Conservation (phyloP, 495 filamentous ascomycete genomes). For the Podospora pseudocomata region DNA sequence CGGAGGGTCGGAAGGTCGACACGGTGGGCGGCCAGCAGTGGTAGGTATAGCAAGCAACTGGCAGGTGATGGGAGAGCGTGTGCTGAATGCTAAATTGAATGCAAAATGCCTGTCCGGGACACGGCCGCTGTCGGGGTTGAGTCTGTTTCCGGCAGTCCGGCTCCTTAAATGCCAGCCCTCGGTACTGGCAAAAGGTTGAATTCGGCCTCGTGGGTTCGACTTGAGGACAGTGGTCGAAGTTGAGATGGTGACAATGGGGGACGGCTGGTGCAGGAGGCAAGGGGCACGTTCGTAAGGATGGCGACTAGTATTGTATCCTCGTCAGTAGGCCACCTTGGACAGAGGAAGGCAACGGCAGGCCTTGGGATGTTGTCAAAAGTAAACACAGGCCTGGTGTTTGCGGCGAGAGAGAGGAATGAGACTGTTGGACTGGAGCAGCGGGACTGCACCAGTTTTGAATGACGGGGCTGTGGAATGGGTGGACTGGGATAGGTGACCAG, state of each 20-base stretch:
- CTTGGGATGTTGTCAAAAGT: slow-evolving; percentile 25
- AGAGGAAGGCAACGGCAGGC: slow-evolving; percentile 11
- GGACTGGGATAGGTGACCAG: slow-evolving; percentile 10
- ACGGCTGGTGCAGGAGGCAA: slow-evolving; percentile 7
- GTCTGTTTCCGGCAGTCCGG: slow-evolving; percentile 1
- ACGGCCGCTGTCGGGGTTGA: background rate
- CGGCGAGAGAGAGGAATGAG: slow-evolving; percentile 23
- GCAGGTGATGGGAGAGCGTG: no score
- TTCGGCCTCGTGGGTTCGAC: slow-evolving; percentile 3
- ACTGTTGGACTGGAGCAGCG: slow-evolving; percentile 19
- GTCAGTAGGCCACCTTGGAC: slow-evolving; percentile 29
- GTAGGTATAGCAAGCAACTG: background rate
- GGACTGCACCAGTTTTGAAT: slow-evolving; percentile 31
- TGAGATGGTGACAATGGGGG: slow-evolving; percentile 8
- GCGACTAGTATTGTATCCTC: slow-evolving; percentile 21
- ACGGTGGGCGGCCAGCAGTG: background rate
- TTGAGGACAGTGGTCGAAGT: slow-evolving; percentile 2
- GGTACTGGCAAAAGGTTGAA: background rate
- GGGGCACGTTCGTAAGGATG: slow-evolving; percentile 18
- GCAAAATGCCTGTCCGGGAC: background rate
- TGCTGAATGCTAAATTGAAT: background rate
- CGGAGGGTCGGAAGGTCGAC: background rate
- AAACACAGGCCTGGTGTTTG: slow-evolving; percentile 23
- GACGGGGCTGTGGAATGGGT: slow-evolving; percentile 21
- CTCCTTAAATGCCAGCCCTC: background rate